These are phyloP conservation scores for Echeveria elegans DNA, from an alignment of 164 flowering plant genomes.

Conservation along the genomic window DNA sequence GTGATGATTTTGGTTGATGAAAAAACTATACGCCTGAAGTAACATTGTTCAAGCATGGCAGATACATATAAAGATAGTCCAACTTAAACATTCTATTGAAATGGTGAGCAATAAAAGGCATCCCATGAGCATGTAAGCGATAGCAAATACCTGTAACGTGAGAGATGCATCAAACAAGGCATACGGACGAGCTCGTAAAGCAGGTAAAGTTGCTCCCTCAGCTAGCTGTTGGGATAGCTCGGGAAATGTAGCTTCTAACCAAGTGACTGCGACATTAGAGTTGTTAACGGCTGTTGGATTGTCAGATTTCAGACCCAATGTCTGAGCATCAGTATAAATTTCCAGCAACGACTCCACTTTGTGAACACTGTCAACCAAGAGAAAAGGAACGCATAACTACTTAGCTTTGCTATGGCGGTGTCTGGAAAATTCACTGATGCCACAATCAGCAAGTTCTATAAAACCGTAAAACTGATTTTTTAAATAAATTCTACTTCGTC, in stretches of 20 bases:
- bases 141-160: constrained; percentile 55
- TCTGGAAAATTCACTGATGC: neutral
- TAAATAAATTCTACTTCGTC: neutral
- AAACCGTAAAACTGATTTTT: no score
- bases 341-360: constrained; percentile 65
- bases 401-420: neutral
- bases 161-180: constrained; percentile 71
- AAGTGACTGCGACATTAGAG: constrained; percentile 72
- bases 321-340: constrained; percentile 67
- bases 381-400: constrained; percentile 4
- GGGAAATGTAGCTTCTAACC: constrained; percentile 94
- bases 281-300: constrained; percentile 53
- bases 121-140: neutral
- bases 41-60: neutral
- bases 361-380: constrained; percentile 44
- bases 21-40: neutral
- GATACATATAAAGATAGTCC: neutral
- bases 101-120: neutral
- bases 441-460: neutral
- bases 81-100: neutral
- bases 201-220: constrained; percentile 21
- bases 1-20: no score
- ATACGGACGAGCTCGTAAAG: constrained; percentile 56
- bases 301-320: constrained; percentile 59
- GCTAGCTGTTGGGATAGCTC: constrained; percentile 35